Conservation (phyloP, 2,329 filamentous ascomycete genomes). For the Microsporum canis region DNA sequence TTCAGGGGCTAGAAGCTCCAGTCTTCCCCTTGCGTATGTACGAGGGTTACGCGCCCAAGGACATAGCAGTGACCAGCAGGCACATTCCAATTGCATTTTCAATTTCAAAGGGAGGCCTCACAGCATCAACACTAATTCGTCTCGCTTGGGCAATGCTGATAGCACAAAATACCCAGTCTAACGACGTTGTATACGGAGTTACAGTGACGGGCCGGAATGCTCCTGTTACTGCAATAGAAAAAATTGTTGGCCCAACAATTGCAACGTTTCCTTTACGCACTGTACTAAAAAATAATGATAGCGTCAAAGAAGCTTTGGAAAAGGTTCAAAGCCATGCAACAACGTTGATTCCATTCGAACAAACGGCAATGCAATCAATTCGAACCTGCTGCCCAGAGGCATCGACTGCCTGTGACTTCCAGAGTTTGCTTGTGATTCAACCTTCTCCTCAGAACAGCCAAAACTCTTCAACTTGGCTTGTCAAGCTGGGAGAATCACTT, state of each 20-base stretch:
- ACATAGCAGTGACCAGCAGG: neutral
- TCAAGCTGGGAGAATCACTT: neutral
- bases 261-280: slow-evolving; percentile 34
- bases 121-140: slow-evolving; percentile 8
- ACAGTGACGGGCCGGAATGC: slow-evolving; percentile 34
- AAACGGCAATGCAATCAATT: slow-evolving; percentile 41
- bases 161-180: slow-evolving; percentile 14
- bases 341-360: slow-evolving; percentile 40
- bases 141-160: slow-evolving; percentile 7
- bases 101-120: neutral
- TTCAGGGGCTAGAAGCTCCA: neutral
- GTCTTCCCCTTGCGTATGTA: neutral
- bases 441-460: slow-evolving; percentile 1
- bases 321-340: neutral
- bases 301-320: slow-evolving; percentile 42
- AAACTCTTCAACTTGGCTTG: neutral
- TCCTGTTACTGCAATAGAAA: slow-evolving; percentile 27
- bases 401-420: slow-evolving; percentile 30
- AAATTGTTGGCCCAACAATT: slow-evolving; percentile 32
- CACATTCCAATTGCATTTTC: neutral
- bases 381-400: slow-evolving; percentile 39
- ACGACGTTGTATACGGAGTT: slow-evolving; percentile 34
- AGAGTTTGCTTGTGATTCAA: slow-evolving; percentile 31
- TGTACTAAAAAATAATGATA: slow-evolving; percentile 22
- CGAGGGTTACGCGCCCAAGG: neutral